Evolutionary conservation across 495 filamentous ascomycete genomes (phyloP).

Genomic region (Aspergillus nanangensis): DNA sequence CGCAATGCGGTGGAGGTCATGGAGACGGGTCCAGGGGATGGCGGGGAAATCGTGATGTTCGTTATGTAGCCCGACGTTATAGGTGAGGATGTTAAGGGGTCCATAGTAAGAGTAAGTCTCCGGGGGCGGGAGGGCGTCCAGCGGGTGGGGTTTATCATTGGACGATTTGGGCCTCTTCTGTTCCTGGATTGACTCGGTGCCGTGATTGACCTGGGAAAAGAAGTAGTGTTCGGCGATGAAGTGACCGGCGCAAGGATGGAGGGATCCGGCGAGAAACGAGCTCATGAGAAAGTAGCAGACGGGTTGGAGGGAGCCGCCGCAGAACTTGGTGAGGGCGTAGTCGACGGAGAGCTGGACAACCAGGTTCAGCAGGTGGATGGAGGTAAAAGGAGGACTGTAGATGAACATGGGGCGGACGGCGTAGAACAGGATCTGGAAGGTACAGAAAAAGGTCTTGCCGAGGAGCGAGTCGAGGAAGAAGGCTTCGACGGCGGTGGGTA

Average conservation of each 20-base stretch:
- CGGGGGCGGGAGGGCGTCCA: slow-evolving; percentile 57
- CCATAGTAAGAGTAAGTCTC: slow-evolving; percentile 99
- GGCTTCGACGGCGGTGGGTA: slow-evolving; percentile 89
- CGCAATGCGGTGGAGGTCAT: slow-evolving; percentile 71
- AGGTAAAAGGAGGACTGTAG: slow-evolving; percentile 83
- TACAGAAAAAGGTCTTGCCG: slow-evolving; percentile 98
- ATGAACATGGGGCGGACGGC: slow-evolving; percentile 96
- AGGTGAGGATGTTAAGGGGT: slow-evolving; percentile 83
- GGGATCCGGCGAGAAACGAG: slow-evolving; percentile 86
- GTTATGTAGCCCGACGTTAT: slow-evolving; percentile 96
- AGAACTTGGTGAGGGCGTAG: slow-evolving; percentile 53
- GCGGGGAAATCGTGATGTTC: slow-evolving; percentile 99
- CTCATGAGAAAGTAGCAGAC: slow-evolving; percentile 78
- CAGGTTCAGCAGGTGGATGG: slow-evolving; percentile 79
- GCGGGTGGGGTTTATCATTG: slow-evolving; percentile 35
- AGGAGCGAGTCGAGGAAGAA: slow-evolving; percentile 92
- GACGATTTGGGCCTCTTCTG: slow-evolving; percentile 22
- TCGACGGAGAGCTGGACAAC: slow-evolving; percentile 75
- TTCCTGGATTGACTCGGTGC: slow-evolving; percentile 50
- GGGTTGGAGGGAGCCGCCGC: slow-evolving; percentile 49
- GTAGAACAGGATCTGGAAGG: slow-evolving; percentile 99
- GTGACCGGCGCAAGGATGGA: slow-evolving; percentile 94
- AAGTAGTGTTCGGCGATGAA: slow-evolving; percentile 99
- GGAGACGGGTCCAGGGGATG: slow-evolving; percentile 86
- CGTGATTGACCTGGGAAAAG: slow-evolving; percentile 65